These are phyloP conservation scores for Mycena vitilis DNA, from an alignment of 768 basidiomycete species.

Conservation along the genomic window DNA sequence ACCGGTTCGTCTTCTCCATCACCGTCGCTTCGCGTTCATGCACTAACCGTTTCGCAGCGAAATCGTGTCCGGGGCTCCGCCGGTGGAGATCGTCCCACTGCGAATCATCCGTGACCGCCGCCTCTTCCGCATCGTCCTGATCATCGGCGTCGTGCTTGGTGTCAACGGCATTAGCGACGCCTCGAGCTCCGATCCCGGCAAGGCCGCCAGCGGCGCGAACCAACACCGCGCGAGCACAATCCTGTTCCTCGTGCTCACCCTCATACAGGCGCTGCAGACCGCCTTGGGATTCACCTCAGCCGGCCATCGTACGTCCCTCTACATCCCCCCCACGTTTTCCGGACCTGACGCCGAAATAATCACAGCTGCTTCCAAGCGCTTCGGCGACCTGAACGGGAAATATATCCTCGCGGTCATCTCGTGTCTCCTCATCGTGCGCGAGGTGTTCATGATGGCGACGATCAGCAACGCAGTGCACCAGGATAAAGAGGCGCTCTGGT, in stretches of 20 bases:
- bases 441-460: constrained; percentile 24
- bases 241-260: constrained; percentile 52
- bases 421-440: constrained; percentile 20
- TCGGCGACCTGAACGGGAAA: constrained; percentile 25
- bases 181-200: constrained; percentile 32
- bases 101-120: constrained; percentile 44
- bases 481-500: constrained; percentile 26
- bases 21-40: background rate
- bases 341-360: background rate
- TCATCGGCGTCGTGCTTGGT: constrained; percentile 48
- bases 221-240: constrained; percentile 48
- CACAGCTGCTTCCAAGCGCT: background rate
- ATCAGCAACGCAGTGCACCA: constrained; percentile 8
- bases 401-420: constrained; percentile 27
- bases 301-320: background rate
- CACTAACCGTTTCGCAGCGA: constrained; percentile 32
- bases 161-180: constrained; percentile 44
- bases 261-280: constrained; percentile 44
- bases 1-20: constrained; percentile 45
- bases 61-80: constrained; percentile 28
- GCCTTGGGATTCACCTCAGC: background rate
- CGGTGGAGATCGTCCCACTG: constrained; percentile 35
- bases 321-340: too few species aligned
- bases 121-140: constrained; percentile 46
- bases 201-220: constrained; percentile 31